Conservation (phyloP, 352 stramenopile species). For the Pythium vanterpoolii region DNA sequence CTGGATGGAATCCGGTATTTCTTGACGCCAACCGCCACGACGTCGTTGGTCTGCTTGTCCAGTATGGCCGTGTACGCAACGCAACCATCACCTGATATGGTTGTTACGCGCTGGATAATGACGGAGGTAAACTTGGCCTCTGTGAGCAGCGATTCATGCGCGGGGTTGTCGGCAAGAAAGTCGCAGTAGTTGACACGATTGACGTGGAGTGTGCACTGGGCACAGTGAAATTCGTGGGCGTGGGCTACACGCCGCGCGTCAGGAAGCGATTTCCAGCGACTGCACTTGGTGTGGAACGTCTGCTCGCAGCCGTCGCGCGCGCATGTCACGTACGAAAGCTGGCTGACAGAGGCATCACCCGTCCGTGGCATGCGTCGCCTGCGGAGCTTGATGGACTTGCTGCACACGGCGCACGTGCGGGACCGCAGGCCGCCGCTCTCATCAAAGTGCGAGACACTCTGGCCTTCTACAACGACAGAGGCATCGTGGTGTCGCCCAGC, state of each 20-base stretch:
- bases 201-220: conserved; percentile 29
- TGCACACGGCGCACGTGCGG: conserved; percentile 48
- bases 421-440: conserved; percentile 46
- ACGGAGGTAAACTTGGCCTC: conserved; percentile 49
- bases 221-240: conserved; percentile 45
- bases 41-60: conserved; percentile 30
- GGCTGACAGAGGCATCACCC: neutral
- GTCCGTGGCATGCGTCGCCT: conserved; percentile 12
- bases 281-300: conserved; percentile 63
- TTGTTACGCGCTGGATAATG: conserved; percentile 23
- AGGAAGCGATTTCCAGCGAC: conserved; percentile 48
- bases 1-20: conserved; percentile 37
- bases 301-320: conserved; percentile 48
- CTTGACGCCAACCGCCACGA: conserved; percentile 52
- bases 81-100: neutral
- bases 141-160: conserved; percentile 38
- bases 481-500: neutral
- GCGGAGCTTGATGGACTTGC: conserved; percentile 42
- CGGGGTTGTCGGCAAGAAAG: conserved; percentile 48
- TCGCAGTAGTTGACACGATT: conserved; percentile 54
- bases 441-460: conserved; percentile 52
- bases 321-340: conserved; percentile 35
- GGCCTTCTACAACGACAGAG: conserved; percentile 10
- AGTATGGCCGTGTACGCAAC: conserved; percentile 29
- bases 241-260: conserved; percentile 20